A percentile compares a stretch with the other conserved stretches of the same genome.
These are phyloP conservation scores for Leonotis leonurus DNA, from an alignment of 257 asterid species.

Conservation along the genomic window DNA sequence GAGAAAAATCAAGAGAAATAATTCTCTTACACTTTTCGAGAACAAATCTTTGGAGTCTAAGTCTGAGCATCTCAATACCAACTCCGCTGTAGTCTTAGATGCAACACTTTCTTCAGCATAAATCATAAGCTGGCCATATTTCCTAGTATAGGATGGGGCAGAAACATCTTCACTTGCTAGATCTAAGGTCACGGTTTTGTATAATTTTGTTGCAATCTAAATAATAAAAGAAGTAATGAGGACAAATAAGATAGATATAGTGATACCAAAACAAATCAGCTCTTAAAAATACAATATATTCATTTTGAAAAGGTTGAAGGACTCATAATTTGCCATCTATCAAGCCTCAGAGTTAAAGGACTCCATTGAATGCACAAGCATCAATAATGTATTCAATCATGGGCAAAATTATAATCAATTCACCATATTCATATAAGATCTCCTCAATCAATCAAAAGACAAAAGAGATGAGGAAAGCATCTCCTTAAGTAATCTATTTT, in stretches of 20 bases:
- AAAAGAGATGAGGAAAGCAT: slow-evolving; percentile 2
- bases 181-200: slow-evolving; percentile 53
- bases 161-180: slow-evolving; percentile 46
- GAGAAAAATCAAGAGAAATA: slow-evolving; percentile 10
- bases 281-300: not conserved
- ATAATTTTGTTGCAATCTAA: slow-evolving; percentile 66
- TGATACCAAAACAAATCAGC: not conserved
- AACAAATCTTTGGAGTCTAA: slow-evolving; percentile 88
- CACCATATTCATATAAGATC: slow-evolving; percentile 6
- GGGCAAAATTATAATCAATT: slow-evolving; percentile 7
- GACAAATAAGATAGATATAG: slow-evolving; percentile 6
- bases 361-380: slow-evolving; percentile 9
- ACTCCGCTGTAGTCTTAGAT: slow-evolving; percentile 78
- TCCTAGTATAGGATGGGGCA: slow-evolving; percentile 30
- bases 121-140: slow-evolving; percentile 62
- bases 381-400: slow-evolving; percentile 11
- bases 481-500: not conserved
- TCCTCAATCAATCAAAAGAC: slow-evolving; percentile 7
- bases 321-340: not conserved
- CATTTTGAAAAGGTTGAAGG: not conserved
- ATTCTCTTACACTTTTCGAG: slow-evolving; percentile 76
- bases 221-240: slow-evolving; percentile 16
- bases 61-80: slow-evolving; percentile 77
- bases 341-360: slow-evolving; percentile 11
- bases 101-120: slow-evolving; percentile 78